Evolutionary conservation across 768 basidiomycete species (phyloP), one percentile per base, ranked within the genome.

Genomic region (Leccinum barrowsii): DNA sequence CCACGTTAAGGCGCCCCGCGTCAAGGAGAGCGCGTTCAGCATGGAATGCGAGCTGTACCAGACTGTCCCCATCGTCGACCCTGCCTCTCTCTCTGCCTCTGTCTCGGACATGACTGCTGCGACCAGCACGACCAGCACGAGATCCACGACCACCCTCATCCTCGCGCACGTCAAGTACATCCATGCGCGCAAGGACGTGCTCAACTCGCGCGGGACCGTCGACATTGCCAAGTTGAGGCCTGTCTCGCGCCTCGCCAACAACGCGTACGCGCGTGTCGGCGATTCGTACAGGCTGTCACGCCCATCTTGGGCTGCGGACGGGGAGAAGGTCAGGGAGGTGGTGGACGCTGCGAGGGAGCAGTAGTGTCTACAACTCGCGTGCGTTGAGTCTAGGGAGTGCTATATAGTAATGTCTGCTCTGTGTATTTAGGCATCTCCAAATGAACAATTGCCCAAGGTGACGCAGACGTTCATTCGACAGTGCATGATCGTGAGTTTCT

Each of bases 391-490:
- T 37, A 7, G 13, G 35, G 35, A 37, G 35, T 37, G 5, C 7
- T 37, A 17, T 13, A 3, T 37, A 37, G 24, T 22, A 22, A 35
- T 6, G 32, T 34, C 32, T 34, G 32, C 12, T 34, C 32, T 34
- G 12, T 11, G 11, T 34, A 12, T 34, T 5, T 34, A 34, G 32
- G 35, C 35, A 15, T 35, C 35, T 15, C 35, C 35, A 35, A 35
- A 35, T 35, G 35, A 35, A 35, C 13, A 15, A 35, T 37, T 99
- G 19, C 90, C 92, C 12, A 98, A 98, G 73, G 86, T 87, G 11
- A 90, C 93, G 3, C 97, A 99, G 66, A 81, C 82, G 1, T 98
- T 99, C 76, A 83, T 98, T 55, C 86, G 89, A 60, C 86, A 93
- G 59, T 86, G 89, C 75, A 90, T 95, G 84, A 88, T 90, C 76